Evolutionary conservation across 768 basidiomycete species (phyloP), one percentile per base, ranked within the genome.

Genomic region (Lactarius evosmus): DNA sequence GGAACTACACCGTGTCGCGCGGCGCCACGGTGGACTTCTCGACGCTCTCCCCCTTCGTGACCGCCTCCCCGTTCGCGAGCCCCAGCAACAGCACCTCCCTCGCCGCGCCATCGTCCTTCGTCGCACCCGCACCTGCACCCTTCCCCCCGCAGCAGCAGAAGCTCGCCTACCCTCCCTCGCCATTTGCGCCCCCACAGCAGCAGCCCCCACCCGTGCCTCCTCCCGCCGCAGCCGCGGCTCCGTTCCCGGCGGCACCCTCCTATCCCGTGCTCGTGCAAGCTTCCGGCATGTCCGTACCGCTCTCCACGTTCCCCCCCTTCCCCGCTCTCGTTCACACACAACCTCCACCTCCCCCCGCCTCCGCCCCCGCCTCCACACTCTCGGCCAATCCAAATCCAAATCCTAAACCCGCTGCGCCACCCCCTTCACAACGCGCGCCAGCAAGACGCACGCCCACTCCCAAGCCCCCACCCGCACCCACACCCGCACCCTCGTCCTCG

Each of bases 11-110:
- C 12, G 38, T 33, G 17, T 12, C 59, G 60, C 55, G 54, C 19
- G 19, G 25, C n/a, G 22, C 59, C 25, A 56, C 63, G 36, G 60
- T 65, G 36, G 64, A 65, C 40, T 65, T 65, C 8, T 61, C 60
- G 22, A 30, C 50, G 14, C 59, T 65, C 25, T 65, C 64, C 7
- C 64, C 64, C 38, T 65, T 65, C 17, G 64, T 65, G 4, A 36
- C 64, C 7, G 4, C 60, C 36, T 51, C 63, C 27, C 50, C 64
- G 12, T 52, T 56, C 22, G 17, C 56, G 25, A 29, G 49, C 29
- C 29, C 61, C 19, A 19, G 40, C 34, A 32, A 58, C 19, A 19
- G 40, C 34, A 32, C 57, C 36, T 65, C 62, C 25, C 25, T 65
- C 38, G 29, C 64, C 1, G 38, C 60, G 0, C 64, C 64, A 1